Evolutionary conservation across 306 rosid genomes (phyloP).

Genomic region (Adenanthera pavonina): DNA sequence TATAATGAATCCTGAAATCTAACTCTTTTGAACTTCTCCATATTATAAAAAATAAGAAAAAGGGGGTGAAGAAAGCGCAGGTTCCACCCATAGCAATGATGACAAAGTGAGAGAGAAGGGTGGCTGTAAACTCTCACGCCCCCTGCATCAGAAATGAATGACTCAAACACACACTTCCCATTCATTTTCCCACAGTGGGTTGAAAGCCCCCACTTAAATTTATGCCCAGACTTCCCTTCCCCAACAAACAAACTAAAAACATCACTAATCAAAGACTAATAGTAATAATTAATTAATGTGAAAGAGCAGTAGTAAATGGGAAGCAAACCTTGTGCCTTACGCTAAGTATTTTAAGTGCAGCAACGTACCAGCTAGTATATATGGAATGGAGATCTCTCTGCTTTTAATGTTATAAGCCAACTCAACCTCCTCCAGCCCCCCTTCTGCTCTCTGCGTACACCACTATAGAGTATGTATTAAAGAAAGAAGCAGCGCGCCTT

Average conservation of each 20-base stretch:
- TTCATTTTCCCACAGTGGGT: neutral
- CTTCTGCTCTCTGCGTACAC: conserved; percentile 26
- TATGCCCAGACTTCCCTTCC: too few species aligned
- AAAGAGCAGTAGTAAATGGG: conserved; percentile 7
- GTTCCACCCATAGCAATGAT: conserved; percentile 36
- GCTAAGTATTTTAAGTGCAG: conserved; percentile 18
- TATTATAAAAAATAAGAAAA: too few species aligned
- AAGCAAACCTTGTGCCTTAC: conserved; percentile 48
- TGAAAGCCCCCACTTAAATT: neutral
- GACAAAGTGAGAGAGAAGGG: neutral
- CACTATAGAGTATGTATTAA: conserved; percentile 3
- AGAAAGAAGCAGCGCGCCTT: conserved; percentile 19
- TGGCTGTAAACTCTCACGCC: neutral
- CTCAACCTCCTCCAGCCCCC: neutral
- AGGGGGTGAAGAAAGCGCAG: neutral
- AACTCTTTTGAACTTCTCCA: too few species aligned
- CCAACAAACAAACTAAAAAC: neutral
- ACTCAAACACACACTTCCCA: neutral
- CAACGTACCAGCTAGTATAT: too few species aligned
- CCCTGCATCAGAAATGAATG: neutral
- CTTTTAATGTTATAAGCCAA: conserved; percentile 41
- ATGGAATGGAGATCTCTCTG: neutral
- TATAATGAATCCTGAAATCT: too few species aligned
- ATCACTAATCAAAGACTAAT: neutral
- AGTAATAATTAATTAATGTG: neutral